phyloP scores from a whole-genome alignment of 1,284 basidiomycete species.

The Ganoderma multipileum region DNA sequence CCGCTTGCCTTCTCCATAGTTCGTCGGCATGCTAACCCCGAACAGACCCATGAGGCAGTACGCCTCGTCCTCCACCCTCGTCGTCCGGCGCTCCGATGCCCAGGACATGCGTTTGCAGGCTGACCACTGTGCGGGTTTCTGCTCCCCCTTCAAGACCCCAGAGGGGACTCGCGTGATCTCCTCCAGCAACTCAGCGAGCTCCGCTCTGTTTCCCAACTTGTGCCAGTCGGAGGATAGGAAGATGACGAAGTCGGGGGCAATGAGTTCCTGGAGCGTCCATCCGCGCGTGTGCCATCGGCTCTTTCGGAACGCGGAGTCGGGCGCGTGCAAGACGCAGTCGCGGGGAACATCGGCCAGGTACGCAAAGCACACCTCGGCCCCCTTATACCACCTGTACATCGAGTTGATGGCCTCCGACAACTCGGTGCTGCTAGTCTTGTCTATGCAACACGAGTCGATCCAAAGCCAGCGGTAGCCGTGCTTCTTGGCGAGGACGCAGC shows the following conservation, averaged over 20 bases:
- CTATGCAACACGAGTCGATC: slow-evolving; percentile 16
- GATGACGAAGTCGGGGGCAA: slow-evolving; percentile 6
- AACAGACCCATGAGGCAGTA: slow-evolving; percentile 17
- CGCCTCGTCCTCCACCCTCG: slow-evolving; percentile 15
- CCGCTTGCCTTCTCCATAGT: slow-evolving; percentile 10
- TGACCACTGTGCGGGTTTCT: not conserved
- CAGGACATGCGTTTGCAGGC: slow-evolving; percentile 11
- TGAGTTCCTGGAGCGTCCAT: slow-evolving; percentile 13
- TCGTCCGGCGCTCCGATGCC: slow-evolving; percentile 10
- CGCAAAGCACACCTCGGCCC: slow-evolving; percentile 12
- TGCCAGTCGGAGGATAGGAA: slow-evolving; percentile 7
- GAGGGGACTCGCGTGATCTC: slow-evolving; percentile 7
- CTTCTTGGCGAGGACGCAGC: slow-evolving; percentile 12
- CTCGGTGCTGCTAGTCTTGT: slow-evolving; percentile 16
- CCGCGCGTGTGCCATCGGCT: slow-evolving; percentile 12
- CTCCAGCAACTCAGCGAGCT: not conserved
- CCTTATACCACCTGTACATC: slow-evolving; percentile 11
- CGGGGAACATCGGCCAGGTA: slow-evolving; percentile 12
- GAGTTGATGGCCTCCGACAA: slow-evolving; percentile 17
- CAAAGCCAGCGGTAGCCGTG: slow-evolving; percentile 15
- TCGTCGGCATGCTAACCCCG: slow-evolving; percentile 15
- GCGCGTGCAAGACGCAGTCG: not conserved
- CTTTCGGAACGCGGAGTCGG: slow-evolving; percentile 9
- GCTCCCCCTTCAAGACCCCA: not conserved
- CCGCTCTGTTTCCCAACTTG: slow-evolving; percentile 3